Conservation (phyloP, 1,284 basidiomycete species). For the Ustilago curta region DNA sequence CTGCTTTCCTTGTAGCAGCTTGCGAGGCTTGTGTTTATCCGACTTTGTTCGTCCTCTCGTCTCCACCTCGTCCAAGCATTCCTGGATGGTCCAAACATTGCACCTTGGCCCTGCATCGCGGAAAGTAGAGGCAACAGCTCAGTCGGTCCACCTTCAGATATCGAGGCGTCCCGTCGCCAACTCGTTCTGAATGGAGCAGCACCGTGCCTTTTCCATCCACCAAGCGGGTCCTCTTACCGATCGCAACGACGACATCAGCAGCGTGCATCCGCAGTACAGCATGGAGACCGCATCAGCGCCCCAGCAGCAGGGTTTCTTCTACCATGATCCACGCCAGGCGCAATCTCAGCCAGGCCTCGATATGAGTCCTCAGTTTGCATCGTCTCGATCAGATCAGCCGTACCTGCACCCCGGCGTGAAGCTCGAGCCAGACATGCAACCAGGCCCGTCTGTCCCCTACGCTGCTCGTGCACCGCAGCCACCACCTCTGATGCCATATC, state of each 20-base stretch:
- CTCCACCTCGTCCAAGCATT: background rate
- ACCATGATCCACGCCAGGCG: constrained; percentile 37
- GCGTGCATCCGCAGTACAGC: constrained; percentile 6
- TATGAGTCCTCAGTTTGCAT: constrained; percentile 16
- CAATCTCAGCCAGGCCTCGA: constrained; percentile 15
- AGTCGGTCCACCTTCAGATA: constrained; percentile 6
- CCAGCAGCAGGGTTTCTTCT: constrained; percentile 33
- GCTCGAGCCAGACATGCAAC: constrained; percentile 17
- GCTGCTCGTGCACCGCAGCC: constrained; percentile 16
- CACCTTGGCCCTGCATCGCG: background rate
- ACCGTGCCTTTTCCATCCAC: constrained; percentile 12
- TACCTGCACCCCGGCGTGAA: constrained; percentile 16
- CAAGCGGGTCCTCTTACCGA: constrained; percentile 11
- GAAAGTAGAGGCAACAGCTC: constrained; percentile 12
- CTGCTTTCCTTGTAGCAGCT: background rate
- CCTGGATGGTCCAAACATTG: constrained; percentile 8
- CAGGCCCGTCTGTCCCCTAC: constrained; percentile 21
- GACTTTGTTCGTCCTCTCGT: background rate
- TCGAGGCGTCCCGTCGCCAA: constrained; percentile 8
- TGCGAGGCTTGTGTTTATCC: background rate
- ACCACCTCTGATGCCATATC: constrained; percentile 23
- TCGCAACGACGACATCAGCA: background rate
- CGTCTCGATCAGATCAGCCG: constrained; percentile 15
- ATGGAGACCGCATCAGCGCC: constrained; percentile 38
- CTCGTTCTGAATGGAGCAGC: constrained; percentile 32